Conservation (phyloP, 2,329 filamentous ascomycete genomes). For the Aureobasidium sp. region DNA sequence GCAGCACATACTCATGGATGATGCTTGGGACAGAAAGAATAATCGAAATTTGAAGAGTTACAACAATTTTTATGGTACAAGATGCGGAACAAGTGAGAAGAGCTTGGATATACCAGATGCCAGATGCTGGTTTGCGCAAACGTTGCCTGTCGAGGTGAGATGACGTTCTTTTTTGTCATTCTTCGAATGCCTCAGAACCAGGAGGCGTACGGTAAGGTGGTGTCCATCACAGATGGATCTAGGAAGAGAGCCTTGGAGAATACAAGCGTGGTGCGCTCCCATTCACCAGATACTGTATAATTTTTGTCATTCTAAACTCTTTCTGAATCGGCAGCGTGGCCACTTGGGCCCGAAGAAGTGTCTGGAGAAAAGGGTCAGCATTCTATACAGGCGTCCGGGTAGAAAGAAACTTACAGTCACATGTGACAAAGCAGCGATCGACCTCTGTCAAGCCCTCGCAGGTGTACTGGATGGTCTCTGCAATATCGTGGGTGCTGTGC, state of each 20-base stretch:
- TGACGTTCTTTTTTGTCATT: neutral
- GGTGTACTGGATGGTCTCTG: constrained; percentile 59
- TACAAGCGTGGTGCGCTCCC: neutral
- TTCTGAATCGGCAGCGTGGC: constrained; percentile 32
- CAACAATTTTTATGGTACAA: neutral
- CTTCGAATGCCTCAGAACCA: neutral
- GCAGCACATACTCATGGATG: too few species aligned
- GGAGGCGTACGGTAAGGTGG: neutral
- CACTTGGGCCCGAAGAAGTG: constrained; percentile 34
- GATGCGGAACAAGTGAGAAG: neutral
- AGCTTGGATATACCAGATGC: neutral
- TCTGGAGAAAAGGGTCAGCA: constrained; percentile 22
- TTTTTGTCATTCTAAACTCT: constrained; percentile 4
- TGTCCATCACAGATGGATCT: neutral
- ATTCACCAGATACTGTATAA: too few species aligned
- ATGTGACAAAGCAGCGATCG: constrained; percentile 46
- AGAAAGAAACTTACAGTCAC: constrained; percentile 39
- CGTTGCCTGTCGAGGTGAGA: neutral
- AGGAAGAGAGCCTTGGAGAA: neutral
- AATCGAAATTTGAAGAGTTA: too few species aligned
- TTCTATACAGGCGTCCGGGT: neutral
- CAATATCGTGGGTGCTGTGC: constrained; percentile 51
- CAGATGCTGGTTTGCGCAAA: neutral
- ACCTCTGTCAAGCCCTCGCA: constrained; percentile 48
- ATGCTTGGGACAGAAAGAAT: neutral